Evolutionary conservation across 164 flowering plant genomes (phyloP).

Genomic region (Vitis riparia): DNA sequence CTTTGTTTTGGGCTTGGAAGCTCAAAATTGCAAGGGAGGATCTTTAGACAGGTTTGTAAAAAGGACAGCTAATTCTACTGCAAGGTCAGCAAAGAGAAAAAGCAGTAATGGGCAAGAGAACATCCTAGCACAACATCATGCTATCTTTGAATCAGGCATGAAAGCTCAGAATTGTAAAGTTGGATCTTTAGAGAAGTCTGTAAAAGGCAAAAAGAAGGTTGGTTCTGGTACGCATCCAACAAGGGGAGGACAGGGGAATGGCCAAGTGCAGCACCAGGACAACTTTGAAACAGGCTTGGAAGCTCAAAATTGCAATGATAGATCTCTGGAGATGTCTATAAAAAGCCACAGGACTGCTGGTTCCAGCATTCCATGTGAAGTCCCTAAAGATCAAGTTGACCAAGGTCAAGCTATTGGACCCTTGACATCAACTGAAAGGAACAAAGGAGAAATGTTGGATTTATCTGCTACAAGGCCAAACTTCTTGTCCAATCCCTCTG

Average conservation of each 20-base stretch:
- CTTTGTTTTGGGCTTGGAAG: slow-evolving; percentile 5
- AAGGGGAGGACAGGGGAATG: slow-evolving; percentile 9
- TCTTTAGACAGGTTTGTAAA: too few relatives aligned
- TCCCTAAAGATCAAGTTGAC: slow-evolving; percentile 6
- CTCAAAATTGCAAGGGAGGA: background rate
- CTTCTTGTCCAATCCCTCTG: slow-evolving; percentile 4
- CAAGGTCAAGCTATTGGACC: slow-evolving; percentile 13
- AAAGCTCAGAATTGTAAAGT: slow-evolving; percentile 1
- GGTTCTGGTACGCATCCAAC: background rate
- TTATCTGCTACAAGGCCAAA: slow-evolving; percentile 11
- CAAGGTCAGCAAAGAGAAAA: background rate
- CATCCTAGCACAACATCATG: background rate
- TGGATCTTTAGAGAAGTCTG: background rate
- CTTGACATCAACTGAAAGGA: slow-evolving; percentile 11
- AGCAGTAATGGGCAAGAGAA: slow-evolving; percentile 2
- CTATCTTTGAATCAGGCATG: background rate
- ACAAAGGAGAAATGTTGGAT: slow-evolving; percentile 6
- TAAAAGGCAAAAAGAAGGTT: slow-evolving; percentile 9
- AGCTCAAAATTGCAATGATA: slow-evolving; percentile 14
- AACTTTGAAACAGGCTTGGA: slow-evolving; percentile 14
- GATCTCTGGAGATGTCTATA: background rate
- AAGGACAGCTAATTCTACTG: too few relatives aligned
- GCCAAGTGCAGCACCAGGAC: slow-evolving; percentile 16
- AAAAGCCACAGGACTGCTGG: slow-evolving; percentile 12
- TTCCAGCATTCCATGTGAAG: slow-evolving; percentile 9